Evolutionary conservation across 2,329 filamentous ascomycete genomes (phyloP), one percentile per base, ranked within the genome.

Genomic region (Sphaerostilbella broomeana): DNA sequence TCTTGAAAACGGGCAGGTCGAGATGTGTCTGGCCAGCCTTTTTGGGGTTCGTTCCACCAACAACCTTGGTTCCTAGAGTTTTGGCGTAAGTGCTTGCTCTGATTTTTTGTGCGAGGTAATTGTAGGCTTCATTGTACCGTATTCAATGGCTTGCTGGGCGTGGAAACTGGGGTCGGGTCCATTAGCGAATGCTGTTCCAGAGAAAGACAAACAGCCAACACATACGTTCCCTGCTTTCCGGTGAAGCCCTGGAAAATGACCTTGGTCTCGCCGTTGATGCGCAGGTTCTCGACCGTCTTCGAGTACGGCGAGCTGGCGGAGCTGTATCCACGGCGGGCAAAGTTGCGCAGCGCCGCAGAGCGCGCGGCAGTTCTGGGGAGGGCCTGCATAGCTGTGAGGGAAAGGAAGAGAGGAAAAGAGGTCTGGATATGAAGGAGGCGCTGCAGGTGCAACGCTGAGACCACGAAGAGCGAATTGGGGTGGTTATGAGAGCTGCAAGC

Each of bases 31-130:
- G 70, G 60, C 92, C 92, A 51, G 92, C 92, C 75, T 98, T 98
- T 78, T 95, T 97, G 62, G 92, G 92, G 74, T 97, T 97, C 60
- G 90, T 97, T 62, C 92, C 92, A 65, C 92, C 92, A 52, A 98
- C 88, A 52, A 98, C 87, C 64, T 95, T 90, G 57, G 92, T 98
- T 64, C 90, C 87, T 94, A 43, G 22, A 47, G 38, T 15, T 19
- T 35, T 22, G 36, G 39, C 44, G 46, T 61, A 43, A 61, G 58
- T 43, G 15, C 10, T 31, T 15, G 22, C 20, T 13, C 21, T 25
- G 38, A 26, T 35, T 34, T 6, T 27, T 26, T 26, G 40, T 43
- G 44, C 40, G 38, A 35, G 19, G 45, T 51, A 47, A 56, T 15
- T 35, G 31, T 26, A 21, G 35, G 20, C 21, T 35, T 41, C 27